Base-by-base conservation (phyloP, 73 alveolate genomes). In the Symbiodinium pilosum region DNA sequence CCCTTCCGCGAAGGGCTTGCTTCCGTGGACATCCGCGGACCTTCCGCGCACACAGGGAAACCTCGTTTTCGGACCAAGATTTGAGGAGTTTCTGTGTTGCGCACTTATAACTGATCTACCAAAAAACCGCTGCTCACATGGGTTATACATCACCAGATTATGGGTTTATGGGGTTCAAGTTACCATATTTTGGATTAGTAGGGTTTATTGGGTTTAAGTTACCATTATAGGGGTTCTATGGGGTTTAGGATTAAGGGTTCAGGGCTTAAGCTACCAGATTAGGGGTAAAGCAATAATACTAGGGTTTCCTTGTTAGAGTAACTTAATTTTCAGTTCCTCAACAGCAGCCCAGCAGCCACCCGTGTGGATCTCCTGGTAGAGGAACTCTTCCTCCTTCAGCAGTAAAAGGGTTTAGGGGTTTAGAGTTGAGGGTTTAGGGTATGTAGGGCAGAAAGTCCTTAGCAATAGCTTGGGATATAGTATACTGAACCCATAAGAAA, bases 381-480 rank as follows among this genome's bases (percentile, higher is more conserved):
- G 20, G 40, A 91, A 91, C 81, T 68, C 97, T 81, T 91, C 97
- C 81, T 91, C 97, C 97, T 91, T 24, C 28, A 64, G 34, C 5
- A 28, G 9, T 18, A 20, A 59, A 36, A 47, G 59, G 77, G 77
- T 64, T 24, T 20, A 6, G 77, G 77, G 41, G 21, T 64, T 64
- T 2, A 16, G 77, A 14, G 14, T 64, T 64, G n/a, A 20, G 73
- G 73, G 73, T 8, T 56, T n/a, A n/a, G n/a, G n/a, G n/a, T n/a
- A n/a, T n/a, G n/a, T n/a, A n/a, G n/a, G n/a, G n/a, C n/a, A n/a
- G n/a, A n/a, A n/a, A n/a, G n/a, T n/a, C n/a, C n/a, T n/a, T n/a
- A n/a, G n/a, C n/a, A n/a, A n/a, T n/a, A n/a, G n/a, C n/a, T n/a
- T n/a, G n/a, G n/a, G n/a, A n/a, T n/a, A n/a, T n/a, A n/a, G n/a